These are phyloP conservation scores for Bipolaris cookei DNA, from an alignment of 2,329 filamentous ascomycete genomes.

Conservation along the genomic window DNA sequence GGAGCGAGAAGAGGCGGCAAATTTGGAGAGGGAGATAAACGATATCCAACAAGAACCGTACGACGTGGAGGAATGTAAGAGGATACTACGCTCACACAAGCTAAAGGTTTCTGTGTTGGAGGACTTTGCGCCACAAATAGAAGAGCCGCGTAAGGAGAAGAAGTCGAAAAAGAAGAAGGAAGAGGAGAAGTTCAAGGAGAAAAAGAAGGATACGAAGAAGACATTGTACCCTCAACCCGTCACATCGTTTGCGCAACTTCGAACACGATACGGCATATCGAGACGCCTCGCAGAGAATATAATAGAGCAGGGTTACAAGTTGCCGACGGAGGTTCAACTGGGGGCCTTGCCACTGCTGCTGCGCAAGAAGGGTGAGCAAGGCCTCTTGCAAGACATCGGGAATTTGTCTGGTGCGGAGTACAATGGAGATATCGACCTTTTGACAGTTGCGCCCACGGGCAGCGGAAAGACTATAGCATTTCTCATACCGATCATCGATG, in stretches of 20 bases:
- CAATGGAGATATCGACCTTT: slow-evolving; percentile 68
- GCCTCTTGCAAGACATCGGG: slow-evolving; percentile 49
- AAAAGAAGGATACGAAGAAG: slow-evolving; percentile 61
- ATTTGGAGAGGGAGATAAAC: slow-evolving; percentile 7
- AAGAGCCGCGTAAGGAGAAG: slow-evolving; percentile 58
- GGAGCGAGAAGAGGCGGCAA: slow-evolving; percentile 12
- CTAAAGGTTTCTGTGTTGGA: slow-evolving; percentile 82
- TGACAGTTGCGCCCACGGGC: slow-evolving; percentile 91
- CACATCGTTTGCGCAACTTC: slow-evolving; percentile 75
- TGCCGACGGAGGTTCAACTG: slow-evolving; percentile 94
- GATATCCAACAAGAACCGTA: slow-evolving; percentile 47
- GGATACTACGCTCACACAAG: slow-evolving; percentile 78
- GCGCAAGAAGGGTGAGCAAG: slow-evolving; percentile 45
- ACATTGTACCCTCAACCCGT: slow-evolving; percentile 81
- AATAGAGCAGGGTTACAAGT: slow-evolving; percentile 78
- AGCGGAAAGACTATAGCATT: slow-evolving; percentile 97
- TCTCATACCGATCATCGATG: slow-evolving; percentile 83
- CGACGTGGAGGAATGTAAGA: slow-evolving; percentile 73
- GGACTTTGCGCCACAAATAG: slow-evolving; percentile 47
- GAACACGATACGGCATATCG: slow-evolving; percentile 74
- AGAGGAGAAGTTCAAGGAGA: slow-evolving; percentile 46
- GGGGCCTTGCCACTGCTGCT: slow-evolving; percentile 82
- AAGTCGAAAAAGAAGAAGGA: slow-evolving; percentile 62
- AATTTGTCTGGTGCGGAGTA: slow-evolving; percentile 28
- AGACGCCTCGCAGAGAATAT: slow-evolving; percentile 78